Base-by-base conservation (phyloP, 2,329 filamentous ascomycete species). In the Pseudocercospora cruenta region DNA sequence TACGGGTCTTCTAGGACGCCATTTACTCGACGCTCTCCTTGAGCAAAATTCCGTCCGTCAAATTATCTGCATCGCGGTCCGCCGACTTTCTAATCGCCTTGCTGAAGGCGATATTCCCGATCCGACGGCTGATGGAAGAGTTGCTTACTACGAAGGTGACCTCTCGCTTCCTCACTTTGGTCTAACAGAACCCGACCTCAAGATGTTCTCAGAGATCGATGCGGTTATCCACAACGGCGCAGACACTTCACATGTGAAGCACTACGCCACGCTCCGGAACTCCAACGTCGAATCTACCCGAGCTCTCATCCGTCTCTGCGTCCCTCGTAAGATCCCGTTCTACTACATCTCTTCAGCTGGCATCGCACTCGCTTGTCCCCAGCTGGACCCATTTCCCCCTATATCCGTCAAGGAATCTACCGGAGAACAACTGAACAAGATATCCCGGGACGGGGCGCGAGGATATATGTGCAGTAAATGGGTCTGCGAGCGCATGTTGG, bases 181-280 rank as follows among this genome's bases (percentile, higher is more conserved):
- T 0, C 77, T 84, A 21, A 69, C 70, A 0, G 62, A 77, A 21
- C 65, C 65, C 0, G 72, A 79, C n/a, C 69, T 75, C 7, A 16
- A 28, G 1, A 68, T 85, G 1, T 74, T 74, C 19, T 24, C 54
- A 1, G 45, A 70, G 3, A 78, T 73, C 1, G 78, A 83, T 67
- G 70, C 60, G 21, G 69, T 75, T 59, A 60, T 75, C 22, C 72
- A 75, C 65, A 66, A 65, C 58, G 72, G 64, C 6, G 71, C 69
- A 10, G 64, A 68, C 21, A 70, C 68, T 8, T 69, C 66, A 24
- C 73, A 71, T 67, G 67, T 73, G 67, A 71, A 72, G 57, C 47
- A 43, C 12, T 75, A 73, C 67, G 9, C 70, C 12, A 55, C 61
- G 4, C 51, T 75, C 19, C 70, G 67, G 8, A 62, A 59, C 12